Evolutionary conservation across 306 rosid genomes (phyloP).

Genomic region (Malus sieversii): DNA sequence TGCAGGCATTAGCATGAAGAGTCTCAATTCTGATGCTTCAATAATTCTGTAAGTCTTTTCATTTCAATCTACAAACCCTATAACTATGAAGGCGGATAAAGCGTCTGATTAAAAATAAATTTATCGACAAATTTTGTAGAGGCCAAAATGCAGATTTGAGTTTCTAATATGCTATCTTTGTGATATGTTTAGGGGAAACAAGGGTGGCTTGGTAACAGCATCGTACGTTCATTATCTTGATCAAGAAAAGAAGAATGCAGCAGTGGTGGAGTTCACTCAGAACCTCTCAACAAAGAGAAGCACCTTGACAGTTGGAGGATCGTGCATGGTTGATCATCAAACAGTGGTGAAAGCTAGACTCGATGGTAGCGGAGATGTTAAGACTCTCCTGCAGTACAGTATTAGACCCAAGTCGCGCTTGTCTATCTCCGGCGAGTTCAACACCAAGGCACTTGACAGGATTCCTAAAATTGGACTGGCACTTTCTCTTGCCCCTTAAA

Average conservation of each 20-base stretch:
- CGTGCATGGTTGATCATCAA: not conserved
- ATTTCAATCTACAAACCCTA: not conserved
- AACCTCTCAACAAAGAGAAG: slow-evolving; percentile 5
- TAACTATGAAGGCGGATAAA: too few relatives aligned
- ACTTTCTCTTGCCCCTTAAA: slow-evolving; percentile 8
- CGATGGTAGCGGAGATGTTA: slow-evolving; percentile 1
- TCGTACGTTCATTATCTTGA: slow-evolving; percentile 5
- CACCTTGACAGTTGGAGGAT: slow-evolving; percentile 15
- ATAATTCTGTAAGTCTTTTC: slow-evolving; percentile 12
- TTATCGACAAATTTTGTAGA: not conserved
- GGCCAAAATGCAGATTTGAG: not conserved
- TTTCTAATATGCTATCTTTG: not conserved
- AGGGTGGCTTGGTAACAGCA: slow-evolving; percentile 6
- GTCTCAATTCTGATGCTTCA: slow-evolving; percentile 8
- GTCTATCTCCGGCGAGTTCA: slow-evolving; percentile 2
- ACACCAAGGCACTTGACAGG: slow-evolving; percentile 8
- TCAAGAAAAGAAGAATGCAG: not conserved
- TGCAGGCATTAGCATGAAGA: slow-evolving; percentile 16
- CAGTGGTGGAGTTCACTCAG: slow-evolving; percentile 11
- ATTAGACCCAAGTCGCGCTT: slow-evolving; percentile 9
- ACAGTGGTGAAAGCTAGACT: slow-evolving; percentile 15
- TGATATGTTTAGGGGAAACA: slow-evolving; percentile 3
- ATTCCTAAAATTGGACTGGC: slow-evolving; percentile 19
- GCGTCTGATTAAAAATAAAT: too few relatives aligned
- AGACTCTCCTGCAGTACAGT: not conserved